Evolutionary conservation across 164 flowering plant genomes (phyloP).

Genomic region (Vitis rotundifolia): DNA sequence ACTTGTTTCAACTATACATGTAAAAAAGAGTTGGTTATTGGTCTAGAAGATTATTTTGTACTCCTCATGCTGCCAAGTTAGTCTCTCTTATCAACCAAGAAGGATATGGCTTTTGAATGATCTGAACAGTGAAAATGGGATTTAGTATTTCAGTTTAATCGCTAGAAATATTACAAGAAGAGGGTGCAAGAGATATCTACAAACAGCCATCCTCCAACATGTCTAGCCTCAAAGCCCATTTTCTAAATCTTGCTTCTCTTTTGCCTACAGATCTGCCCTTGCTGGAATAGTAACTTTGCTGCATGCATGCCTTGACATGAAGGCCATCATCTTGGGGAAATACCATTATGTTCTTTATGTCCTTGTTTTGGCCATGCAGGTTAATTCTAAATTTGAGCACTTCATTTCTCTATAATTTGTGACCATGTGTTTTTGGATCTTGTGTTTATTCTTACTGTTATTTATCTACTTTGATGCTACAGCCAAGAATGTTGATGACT

Average conservation of each 20-base stretch:
- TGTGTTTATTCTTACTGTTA: background rate
- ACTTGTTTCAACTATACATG: no score
- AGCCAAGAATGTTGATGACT: constrained; percentile 96
- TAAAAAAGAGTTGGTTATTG: no score
- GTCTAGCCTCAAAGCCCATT: no score
- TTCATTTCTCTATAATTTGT: background rate
- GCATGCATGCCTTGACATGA: constrained; percentile 94
- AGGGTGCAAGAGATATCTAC: no score
- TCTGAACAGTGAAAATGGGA: no score
- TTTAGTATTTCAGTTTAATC: no score
- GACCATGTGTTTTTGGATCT: background rate
- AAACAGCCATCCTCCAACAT: no score
- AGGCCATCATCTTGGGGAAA: constrained; percentile 80
- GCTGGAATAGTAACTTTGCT: constrained; percentile 78
- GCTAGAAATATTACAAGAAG: no score
- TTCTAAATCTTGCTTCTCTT: constrained; percentile 4
- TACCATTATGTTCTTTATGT: constrained; percentile 91
- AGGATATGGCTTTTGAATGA: no score
- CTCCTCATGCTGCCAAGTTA: no score
- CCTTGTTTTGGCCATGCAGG: constrained; percentile 95
- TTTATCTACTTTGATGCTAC: constrained; percentile 8
- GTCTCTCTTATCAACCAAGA: no score
- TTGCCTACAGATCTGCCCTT: constrained; percentile 65
- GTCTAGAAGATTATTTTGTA: no score
- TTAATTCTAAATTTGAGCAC: constrained; percentile 10